Evolutionary conservation across 805 yeast species (phyloP).

Genomic region (Monosporozyma unispora): DNA sequence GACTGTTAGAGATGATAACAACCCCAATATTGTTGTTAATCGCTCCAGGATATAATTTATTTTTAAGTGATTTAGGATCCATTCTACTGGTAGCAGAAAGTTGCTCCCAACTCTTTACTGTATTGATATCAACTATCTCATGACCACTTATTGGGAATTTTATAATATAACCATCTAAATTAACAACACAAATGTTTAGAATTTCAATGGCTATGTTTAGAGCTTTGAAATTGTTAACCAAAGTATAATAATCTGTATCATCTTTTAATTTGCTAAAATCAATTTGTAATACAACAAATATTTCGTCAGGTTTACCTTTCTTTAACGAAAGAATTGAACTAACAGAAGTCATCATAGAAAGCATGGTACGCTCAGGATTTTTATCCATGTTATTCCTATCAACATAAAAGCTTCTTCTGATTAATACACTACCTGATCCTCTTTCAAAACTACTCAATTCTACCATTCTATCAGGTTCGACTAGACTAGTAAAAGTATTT

Average conservation of each 20-base stretch:
- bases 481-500: slow-evolving; percentile 15
- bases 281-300: slow-evolving; percentile 24
- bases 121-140: not conserved
- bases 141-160: slow-evolving; percentile 3
- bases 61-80: slow-evolving; percentile 13
- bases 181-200: slow-evolving; percentile 17
- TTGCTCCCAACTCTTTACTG: not conserved
- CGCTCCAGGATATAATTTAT: slow-evolving; percentile 7
- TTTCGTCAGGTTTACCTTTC: slow-evolving; percentile 19
- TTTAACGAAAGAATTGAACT: slow-evolving; percentile 26
- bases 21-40: slow-evolving; percentile 12
- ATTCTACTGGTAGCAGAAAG: slow-evolving; percentile 6
- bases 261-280: slow-evolving; percentile 12
- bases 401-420: slow-evolving; percentile 17
- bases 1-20: slow-evolving; percentile 19
- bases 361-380: slow-evolving; percentile 8
- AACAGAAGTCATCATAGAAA: slow-evolving; percentile 19
- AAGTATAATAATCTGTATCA: slow-evolving; percentile 6
- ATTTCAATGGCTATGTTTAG: slow-evolving; percentile 12
- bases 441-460: slow-evolving; percentile 14
- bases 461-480: slow-evolving; percentile 13
- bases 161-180: slow-evolving; percentile 13
- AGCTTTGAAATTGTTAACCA: slow-evolving; percentile 22
- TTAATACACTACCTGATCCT: slow-evolving; percentile 14
- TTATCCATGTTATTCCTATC: not conserved